Conservation (phyloP, 2,329 filamentous ascomycete genomes). For the Pseudopyrenochaeta lycopersici region DNA sequence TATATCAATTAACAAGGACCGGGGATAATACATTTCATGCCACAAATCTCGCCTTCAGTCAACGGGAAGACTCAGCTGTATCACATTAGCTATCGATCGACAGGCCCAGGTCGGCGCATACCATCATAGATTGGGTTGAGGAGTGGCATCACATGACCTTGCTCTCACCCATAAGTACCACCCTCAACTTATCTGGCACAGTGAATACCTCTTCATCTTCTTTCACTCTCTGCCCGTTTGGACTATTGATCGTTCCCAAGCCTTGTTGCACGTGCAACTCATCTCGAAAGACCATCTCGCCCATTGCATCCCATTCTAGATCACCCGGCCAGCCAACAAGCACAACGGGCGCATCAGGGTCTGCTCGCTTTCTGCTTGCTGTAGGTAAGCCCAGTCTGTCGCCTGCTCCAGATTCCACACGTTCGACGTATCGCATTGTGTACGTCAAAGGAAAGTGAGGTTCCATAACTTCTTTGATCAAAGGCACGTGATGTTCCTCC, state of each 20-base stretch:
- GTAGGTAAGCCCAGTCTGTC: constrained; percentile 26
- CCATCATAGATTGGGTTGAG: too few species aligned
- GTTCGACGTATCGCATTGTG: constrained; percentile 19
- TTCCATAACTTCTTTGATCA: constrained; percentile 27
- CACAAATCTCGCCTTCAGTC: too few species aligned
- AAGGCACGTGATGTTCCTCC: constrained; percentile 22
- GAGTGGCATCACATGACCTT: background rate
- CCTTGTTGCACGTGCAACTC: constrained; percentile 35
- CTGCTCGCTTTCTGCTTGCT: constrained; percentile 11
- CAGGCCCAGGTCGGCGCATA: too few species aligned
- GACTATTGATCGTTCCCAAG: constrained; percentile 22
- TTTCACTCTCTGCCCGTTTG: constrained; percentile 21
- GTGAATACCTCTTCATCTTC: constrained; percentile 34
- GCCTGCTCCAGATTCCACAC: constrained; percentile 24
- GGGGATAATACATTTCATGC: too few species aligned
- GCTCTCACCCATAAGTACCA: constrained; percentile 21
- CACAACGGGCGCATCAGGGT: constrained; percentile 24
- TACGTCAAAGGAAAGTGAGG: constrained; percentile 12
- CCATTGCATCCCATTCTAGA: constrained; percentile 28
- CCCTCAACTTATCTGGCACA: constrained; percentile 15
- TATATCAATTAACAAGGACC: too few species aligned
- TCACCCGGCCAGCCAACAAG: constrained; percentile 28
- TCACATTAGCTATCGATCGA: too few species aligned
- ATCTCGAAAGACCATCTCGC: constrained; percentile 31
- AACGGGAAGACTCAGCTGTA: too few species aligned